Percentiles rank a stretch among this genome's conserved stretches.
These are phyloP conservation scores for Populus alba DNA, from an alignment of 345 rosid genomes.

Conservation along the genomic window DNA sequence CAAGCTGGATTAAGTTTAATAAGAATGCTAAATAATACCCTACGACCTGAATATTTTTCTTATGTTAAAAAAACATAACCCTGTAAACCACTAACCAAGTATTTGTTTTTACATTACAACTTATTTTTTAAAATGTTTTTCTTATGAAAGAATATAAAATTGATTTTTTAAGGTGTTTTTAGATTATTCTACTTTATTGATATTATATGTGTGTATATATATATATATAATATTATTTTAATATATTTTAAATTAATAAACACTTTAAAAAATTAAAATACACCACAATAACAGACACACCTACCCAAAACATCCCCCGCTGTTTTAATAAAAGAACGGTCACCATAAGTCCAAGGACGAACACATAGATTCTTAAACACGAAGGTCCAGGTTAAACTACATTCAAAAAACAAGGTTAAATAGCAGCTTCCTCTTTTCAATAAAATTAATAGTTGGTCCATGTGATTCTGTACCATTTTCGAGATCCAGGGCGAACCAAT, in stretches of 20 bases:
- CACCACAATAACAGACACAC: too few species aligned
- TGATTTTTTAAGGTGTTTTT: accelerated
- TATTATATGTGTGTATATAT: too few species aligned
- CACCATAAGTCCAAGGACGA: not conserved
- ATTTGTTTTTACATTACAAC: too few species aligned
- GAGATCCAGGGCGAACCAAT: not conserved
- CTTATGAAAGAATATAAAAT: accelerated
- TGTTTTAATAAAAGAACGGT: not conserved
- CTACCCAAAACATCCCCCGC: not conserved
- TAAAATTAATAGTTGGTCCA: not conserved
- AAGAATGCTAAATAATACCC: too few species aligned
- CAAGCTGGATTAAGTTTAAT: too few species aligned
- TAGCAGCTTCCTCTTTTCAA: not conserved
- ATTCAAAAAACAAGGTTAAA: not conserved
- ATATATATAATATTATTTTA: too few species aligned
- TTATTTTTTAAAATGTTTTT: too few species aligned
- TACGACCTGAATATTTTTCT: too few species aligned
- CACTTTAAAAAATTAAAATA: too few species aligned
- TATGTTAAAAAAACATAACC: accelerated
- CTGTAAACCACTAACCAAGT: accelerated
- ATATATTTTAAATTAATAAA: too few species aligned
- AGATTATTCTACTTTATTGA: too few species aligned
- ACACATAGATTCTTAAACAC: not conserved
- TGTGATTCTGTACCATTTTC: not conserved
- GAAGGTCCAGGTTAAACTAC: not conserved